Percentiles rank a stretch among this genome's conserved stretches.
Conservation (phyloP, 2,329 filamentous ascomycete species). For the Davidsoniella virescens region DNA sequence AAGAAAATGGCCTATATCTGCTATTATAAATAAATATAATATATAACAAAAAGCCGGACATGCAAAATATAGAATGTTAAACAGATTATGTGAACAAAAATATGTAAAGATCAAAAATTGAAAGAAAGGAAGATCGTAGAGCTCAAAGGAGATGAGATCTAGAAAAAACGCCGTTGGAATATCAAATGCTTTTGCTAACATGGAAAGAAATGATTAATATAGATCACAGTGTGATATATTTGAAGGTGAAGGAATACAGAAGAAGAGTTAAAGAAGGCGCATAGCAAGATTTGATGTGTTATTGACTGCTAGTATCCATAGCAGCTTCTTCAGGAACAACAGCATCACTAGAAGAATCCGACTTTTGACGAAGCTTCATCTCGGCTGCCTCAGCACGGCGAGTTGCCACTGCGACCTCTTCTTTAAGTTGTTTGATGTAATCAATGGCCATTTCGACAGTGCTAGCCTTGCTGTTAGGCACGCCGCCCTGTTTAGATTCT, state of each 20-base stretch:
- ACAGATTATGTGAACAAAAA: background rate
- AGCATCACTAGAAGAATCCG: slow-evolving; percentile 6
- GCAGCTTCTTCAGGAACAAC: slow-evolving; percentile 20
- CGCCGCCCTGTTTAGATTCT: slow-evolving; percentile 26
- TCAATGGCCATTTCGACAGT: slow-evolving; percentile 96
- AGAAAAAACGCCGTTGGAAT: background rate
- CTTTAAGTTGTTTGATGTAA: slow-evolving; percentile 75
- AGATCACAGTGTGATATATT: background rate
- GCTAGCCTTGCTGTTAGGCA: slow-evolving; percentile 78
- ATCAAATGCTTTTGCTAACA: background rate
- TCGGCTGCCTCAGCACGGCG: slow-evolving; percentile 48
- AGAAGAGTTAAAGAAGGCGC: background rate
- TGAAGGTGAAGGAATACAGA: too few relatives aligned
- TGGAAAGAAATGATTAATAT: background rate
- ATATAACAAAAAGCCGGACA: background rate
- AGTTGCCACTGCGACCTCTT: slow-evolving; percentile 51
- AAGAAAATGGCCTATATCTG: background rate
- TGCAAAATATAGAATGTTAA: slow-evolving; percentile 1
- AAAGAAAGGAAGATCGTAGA: too few relatives aligned
- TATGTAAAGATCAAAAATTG: too few relatives aligned
- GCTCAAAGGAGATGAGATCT: too few relatives aligned
- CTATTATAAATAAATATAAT: background rate
- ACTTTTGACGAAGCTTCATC: slow-evolving; percentile 31
- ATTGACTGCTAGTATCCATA: slow-evolving; percentile 15
- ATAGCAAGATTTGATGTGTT: too few relatives aligned